These are phyloP conservation scores for Parsonsia alboflavescens DNA, from an alignment of 257 asterid species.

Conservation along the genomic window DNA sequence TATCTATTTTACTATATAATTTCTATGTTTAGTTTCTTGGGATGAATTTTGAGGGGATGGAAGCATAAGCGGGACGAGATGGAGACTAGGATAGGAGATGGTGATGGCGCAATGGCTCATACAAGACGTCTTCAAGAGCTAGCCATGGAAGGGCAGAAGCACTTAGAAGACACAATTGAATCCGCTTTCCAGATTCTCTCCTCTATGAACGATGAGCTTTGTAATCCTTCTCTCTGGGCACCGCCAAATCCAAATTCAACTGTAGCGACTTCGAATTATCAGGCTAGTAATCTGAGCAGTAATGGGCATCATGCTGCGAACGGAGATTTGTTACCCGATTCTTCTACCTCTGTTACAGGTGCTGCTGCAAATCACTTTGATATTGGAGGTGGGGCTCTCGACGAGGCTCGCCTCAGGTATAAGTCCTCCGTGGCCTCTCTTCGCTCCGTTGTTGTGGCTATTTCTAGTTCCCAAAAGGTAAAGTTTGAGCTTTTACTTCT, in stretches of 20 bases:
- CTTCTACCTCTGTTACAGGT: constrained; percentile 47
- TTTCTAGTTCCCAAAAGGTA: constrained; percentile 66
- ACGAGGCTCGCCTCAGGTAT: constrained; percentile 70
- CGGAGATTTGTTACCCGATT: constrained; percentile 54
- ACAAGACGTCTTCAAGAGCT: constrained; percentile 42
- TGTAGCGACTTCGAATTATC: constrained; percentile 7
- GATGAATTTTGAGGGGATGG: too few relatives aligned
- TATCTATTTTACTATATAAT: too few relatives aligned
- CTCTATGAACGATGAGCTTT: constrained; percentile 88
- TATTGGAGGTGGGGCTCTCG: constrained; percentile 84
- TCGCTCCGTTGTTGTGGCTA: constrained; percentile 59
- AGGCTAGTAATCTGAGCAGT: constrained; percentile 13
- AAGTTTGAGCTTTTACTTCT: not conserved
- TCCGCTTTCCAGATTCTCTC: constrained; percentile 69
- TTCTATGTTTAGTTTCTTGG: too few relatives aligned
- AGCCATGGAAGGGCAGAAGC: constrained; percentile 61
- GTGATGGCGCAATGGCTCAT: not conserved
- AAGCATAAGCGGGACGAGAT: too few relatives aligned
- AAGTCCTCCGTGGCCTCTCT: constrained; percentile 66
- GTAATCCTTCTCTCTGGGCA: constrained; percentile 83
- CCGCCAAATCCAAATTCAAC: constrained; percentile 27
- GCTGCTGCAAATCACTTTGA: constrained; percentile 44
- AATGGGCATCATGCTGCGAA: constrained; percentile 39
- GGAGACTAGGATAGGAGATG: too few relatives aligned
- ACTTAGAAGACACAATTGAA: constrained; percentile 67